Conservation (phyloP, 768 basidiomycete species). For the Tremella fuciformis region DNA sequence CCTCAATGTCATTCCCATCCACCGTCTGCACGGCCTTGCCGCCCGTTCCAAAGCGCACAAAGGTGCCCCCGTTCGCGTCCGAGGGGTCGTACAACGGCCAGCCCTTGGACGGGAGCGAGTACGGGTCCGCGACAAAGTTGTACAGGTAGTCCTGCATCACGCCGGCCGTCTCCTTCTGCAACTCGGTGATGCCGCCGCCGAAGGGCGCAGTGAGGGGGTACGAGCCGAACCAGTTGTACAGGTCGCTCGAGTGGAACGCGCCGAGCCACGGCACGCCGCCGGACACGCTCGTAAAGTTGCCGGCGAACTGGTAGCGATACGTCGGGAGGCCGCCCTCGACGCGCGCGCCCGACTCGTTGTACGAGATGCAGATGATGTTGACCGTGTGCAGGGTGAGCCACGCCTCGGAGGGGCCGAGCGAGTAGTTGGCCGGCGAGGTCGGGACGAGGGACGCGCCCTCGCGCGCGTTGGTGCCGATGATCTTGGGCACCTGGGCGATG, state of each 20-base stretch:
- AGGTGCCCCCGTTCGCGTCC: neutral
- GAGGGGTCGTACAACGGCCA: neutral
- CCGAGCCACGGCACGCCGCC: neutral
- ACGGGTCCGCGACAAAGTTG: constrained; percentile 1
- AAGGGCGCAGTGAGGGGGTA: neutral
- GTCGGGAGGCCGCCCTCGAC: neutral
- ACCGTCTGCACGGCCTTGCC: neutral
- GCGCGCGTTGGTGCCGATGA: neutral
- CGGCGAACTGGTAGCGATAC: neutral
- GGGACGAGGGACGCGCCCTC: neutral
- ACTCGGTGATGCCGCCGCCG: neutral
- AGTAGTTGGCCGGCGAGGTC: neutral
- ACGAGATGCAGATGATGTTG: neutral
- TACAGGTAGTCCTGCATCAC: constrained; percentile 2
- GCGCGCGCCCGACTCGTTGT: neutral
- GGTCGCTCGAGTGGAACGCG: neutral
- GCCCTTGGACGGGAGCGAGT: neutral
- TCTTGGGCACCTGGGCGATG: neutral
- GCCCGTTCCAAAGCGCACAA: neutral
- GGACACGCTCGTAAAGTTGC: neutral
- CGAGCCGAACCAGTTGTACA: neutral
- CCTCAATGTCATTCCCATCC: too few relatives aligned
- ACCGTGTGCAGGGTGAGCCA: neutral
- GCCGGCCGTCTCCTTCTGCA: neutral
- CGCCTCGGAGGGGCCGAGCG: neutral